Evolutionary conservation across 2,329 filamentous ascomycete species (phyloP), one percentile per base, ranked within the genome.

Genomic region (Fusarium veterinarium): DNA sequence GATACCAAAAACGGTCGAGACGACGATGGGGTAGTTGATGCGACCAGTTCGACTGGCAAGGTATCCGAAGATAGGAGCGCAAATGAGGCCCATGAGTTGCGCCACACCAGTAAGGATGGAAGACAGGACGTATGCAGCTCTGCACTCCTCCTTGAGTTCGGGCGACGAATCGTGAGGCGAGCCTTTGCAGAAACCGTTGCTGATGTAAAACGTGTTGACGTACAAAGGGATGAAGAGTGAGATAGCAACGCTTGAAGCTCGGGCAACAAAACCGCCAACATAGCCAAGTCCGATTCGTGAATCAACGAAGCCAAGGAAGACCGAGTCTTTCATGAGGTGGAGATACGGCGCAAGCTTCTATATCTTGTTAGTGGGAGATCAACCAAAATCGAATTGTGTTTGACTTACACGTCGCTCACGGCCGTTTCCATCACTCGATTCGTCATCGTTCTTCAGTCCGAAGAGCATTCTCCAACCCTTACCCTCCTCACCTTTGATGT

Each of bases 141-240:
- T 89, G 79, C 96, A 99, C 70, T 94, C 91, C 77, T 91, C 89
- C 81, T 97, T 97, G 75, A 97, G 91, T 76, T 95, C 93, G 2
- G 89, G 89, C 0, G 88, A 89, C 1, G 90, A 85, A 75, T 91
- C 90, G 71, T 89, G 85, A 2, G 90, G 90, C 0, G 87, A 88
- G 20, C 89, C 89, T 44, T 90, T 87, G 83, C 96, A 98, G 73
- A 93, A 92, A 5, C 94, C 95, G 59, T 92, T 92, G 53, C 86
- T 85, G 71, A 95, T 93, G 81, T 95, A 98, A 81, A 94, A 97
- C 30, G 94, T 91, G 80, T 98, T 98, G 76, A 98, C 91, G 79
- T 93, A 97, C 4, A 99, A 88, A 1, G 96, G 96, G 60, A 99
- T 93, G 83, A 98, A 99, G 10, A 98, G 89, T 1, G 94, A 97